phyloP scores from a whole-genome alignment of 2,329 filamentous ascomycete species.

The Pleurostoma richardsiae region DNA sequence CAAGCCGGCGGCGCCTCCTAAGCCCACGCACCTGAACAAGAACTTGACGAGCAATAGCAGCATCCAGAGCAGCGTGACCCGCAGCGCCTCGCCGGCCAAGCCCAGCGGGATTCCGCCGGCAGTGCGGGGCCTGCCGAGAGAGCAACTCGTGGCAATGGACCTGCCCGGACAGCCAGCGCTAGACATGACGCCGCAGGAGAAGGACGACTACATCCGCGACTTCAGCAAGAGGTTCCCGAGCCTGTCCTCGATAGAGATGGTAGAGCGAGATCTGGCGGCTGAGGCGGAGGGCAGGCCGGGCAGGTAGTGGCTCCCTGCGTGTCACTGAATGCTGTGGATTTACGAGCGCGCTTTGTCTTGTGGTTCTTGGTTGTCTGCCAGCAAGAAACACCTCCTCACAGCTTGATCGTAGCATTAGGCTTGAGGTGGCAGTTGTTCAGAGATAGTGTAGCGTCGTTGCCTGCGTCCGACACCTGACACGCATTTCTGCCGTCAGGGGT shows the following conservation, averaged over 20 bases:
- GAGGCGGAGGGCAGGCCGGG: conserved; percentile 20
- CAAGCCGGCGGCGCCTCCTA: conserved; percentile 54
- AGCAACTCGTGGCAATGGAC: conserved; percentile 38
- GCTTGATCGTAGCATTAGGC: no score
- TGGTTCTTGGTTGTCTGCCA: no score
- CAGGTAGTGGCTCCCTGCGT: conserved; percentile 3
- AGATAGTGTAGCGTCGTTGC: no score
- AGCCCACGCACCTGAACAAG: conserved; percentile 57
- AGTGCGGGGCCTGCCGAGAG: conserved; percentile 18
- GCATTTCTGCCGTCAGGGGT: no score
- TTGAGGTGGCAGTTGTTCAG: no score
- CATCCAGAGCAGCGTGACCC: conserved; percentile 17
- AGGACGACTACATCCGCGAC: conserved; percentile 60
- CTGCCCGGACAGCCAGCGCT: conserved; percentile 42
- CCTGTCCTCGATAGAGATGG: conserved; percentile 79
- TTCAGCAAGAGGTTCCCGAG: conserved; percentile 88
- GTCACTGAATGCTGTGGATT: no score
- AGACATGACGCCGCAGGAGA: conserved; percentile 52
- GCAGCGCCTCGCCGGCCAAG: conserved; percentile 40
- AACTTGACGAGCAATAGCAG: conserved; percentile 29
- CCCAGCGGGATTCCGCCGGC: conserved; percentile 18
- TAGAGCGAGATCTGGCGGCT: conserved; percentile 59
- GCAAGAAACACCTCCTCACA: no score
- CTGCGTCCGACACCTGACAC: no score
- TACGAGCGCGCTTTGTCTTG: no score